Conservation (phyloP, 2,329 filamentous ascomycete genomes). For the Claviceps pusilla region DNA sequence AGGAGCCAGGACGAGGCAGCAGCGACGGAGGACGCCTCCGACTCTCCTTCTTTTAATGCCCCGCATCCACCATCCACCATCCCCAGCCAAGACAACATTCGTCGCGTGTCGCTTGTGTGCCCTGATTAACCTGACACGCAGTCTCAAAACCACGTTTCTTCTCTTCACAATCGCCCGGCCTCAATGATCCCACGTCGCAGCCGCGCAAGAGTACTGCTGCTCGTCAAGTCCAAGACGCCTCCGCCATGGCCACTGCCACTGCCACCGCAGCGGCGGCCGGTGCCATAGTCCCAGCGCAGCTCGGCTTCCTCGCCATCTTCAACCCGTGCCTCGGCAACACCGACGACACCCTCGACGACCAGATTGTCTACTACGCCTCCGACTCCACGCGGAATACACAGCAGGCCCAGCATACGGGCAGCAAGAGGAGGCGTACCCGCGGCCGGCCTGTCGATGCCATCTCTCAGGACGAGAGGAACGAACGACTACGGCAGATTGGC, state of each 20-base stretch:
- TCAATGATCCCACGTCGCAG: not conserved
- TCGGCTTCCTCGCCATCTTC: constrained; percentile 88
- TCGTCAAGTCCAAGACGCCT: not conserved
- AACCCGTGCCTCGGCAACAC: constrained; percentile 62
- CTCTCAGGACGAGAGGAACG: constrained; percentile 58
- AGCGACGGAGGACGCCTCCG: no score
- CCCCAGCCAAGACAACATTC: no score
- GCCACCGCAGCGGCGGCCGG: constrained; percentile 9
- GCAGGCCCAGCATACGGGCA: constrained; percentile 18
- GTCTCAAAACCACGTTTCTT: not conserved
- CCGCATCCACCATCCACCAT: no score
- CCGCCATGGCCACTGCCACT: constrained; percentile 10
- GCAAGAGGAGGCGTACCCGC: constrained; percentile 27
- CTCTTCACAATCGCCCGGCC: not conserved
- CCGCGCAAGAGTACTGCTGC: not conserved
- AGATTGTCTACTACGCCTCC: constrained; percentile 89
- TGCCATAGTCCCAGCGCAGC: constrained; percentile 50
- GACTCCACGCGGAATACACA: constrained; percentile 19
- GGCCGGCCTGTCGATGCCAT: constrained; percentile 28
- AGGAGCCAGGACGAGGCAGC: not conserved
- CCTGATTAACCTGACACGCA: not conserved
- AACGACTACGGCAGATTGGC: constrained; percentile 81
- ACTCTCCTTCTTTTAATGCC: not conserved
- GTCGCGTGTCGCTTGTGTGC: not conserved
- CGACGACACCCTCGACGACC: constrained; percentile 49